These are phyloP conservation scores for Phialophora tarda DNA, from an alignment of 2,329 filamentous ascomycete genomes.

Conservation along the genomic window DNA sequence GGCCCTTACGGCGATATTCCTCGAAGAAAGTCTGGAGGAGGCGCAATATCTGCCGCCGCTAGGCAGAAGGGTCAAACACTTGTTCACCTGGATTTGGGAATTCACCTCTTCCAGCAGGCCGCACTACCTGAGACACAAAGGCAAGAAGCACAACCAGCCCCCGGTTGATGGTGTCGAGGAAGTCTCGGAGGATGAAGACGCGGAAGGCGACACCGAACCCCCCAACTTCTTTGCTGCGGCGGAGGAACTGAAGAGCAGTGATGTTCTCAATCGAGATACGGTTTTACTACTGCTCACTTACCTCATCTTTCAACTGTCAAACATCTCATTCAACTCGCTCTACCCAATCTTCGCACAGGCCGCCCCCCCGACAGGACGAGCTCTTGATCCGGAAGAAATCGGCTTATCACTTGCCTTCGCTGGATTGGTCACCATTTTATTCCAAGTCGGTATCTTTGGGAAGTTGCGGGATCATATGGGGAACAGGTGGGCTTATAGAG, in stretches of 20 bases:
- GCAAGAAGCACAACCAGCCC: slow-evolving; percentile 21
- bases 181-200: slow-evolving; percentile 36
- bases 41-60: slow-evolving; percentile 66
- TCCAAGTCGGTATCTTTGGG: slow-evolving; percentile 86
- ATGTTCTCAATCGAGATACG: slow-evolving; percentile 79
- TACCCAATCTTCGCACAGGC: slow-evolving; percentile 92
- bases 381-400: slow-evolving; percentile 77
- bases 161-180: slow-evolving; percentile 21
- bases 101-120: slow-evolving; percentile 65
- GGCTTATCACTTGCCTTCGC: slow-evolving; percentile 85
- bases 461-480: slow-evolving; percentile 77
- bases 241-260: slow-evolving; percentile 59
- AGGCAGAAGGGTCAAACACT: slow-evolving; percentile 60
- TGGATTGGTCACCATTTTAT: slow-evolving; percentile 82
- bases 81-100: slow-evolving; percentile 74
- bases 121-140: slow-evolving; percentile 58
- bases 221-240: slow-evolving; percentile 46
- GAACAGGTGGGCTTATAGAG: slow-evolving; percentile 82
- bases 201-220: slow-evolving; percentile 51
- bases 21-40: slow-evolving; percentile 83
- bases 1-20: slow-evolving; percentile 74
- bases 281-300: slow-evolving; percentile 82
- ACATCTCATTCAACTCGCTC: slow-evolving; percentile 92
- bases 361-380: slow-evolving; percentile 74
- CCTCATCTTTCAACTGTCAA: slow-evolving; percentile 89